Evolutionary conservation across 352 stramenopile genomes (phyloP), one percentile per base, ranked within the genome.

Genomic region (Thalassiosira allenii): DNA sequence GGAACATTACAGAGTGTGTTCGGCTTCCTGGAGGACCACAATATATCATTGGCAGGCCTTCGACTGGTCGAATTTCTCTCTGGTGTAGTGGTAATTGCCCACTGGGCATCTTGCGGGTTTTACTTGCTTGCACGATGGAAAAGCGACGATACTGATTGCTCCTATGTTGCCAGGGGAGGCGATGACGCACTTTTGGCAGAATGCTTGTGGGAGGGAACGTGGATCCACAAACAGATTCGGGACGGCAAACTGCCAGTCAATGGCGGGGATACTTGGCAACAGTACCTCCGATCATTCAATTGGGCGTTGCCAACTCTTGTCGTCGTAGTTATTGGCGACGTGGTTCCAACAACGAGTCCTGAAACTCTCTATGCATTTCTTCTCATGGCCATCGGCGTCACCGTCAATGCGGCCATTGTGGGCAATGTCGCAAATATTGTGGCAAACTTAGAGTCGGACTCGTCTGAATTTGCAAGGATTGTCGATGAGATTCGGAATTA

Each of bases 291-390:
- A 29, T 73, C 76, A 11, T 79, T 94, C 37, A 93, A 93, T 54
- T 94, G 89, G 89, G 86, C 89, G 23, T 56, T 93, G 11, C 86
- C 89, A 34, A 94, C 89, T n/a, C 83, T 94, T 51, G 88, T 93
- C 12, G 81, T 90, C 1, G 88, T 93, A 32, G 88, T 93, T 0
- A 93, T 94, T 69, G 89, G 89, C 22, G 89, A 94, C 68, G 85
- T 91, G 3, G 71, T 86, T n/a, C 89, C 89, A 43, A 81, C 86
- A 20, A 92, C 79, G 17, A 76, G 69, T 51, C n/a, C 56, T 25
- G 89, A 92, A 72, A 94, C 89, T 27, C 62, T 93, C 11, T 93
- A 92, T 64, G 87, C 81, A 14, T 88, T 89, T 37, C 44, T 90
- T 54, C 82, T 74, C 47, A 92, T 93, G 64, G 73, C 91, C n/a